These are phyloP conservation scores for Kandelia obovata DNA, from an alignment of 345 rosid species.

Conservation along the genomic window DNA sequence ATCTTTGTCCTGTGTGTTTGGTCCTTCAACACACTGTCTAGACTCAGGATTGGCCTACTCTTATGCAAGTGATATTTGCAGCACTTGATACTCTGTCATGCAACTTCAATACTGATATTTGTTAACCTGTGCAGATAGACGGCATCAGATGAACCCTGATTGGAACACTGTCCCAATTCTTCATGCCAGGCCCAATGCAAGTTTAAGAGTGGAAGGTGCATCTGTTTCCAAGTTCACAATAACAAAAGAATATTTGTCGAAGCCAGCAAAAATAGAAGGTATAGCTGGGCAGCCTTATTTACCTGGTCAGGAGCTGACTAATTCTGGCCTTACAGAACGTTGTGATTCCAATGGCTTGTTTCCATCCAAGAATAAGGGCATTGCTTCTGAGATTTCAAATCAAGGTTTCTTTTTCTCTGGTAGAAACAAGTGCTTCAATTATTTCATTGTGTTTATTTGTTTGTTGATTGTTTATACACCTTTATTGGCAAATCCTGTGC, in stretches of 20 bases:
- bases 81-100: slow-evolving; percentile 4
- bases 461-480: not conserved
- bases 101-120: slow-evolving; percentile 15
- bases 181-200: slow-evolving; percentile 38
- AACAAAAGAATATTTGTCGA: slow-evolving; percentile 39
- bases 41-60: not conserved
- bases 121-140: slow-evolving; percentile 53
- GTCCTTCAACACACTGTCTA: not conserved
- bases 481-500: not conserved
- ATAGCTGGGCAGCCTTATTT: slow-evolving; percentile 38
- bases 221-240: slow-evolving; percentile 42
- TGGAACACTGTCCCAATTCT: slow-evolving; percentile 48
- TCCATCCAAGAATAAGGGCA: slow-evolving; percentile 36
- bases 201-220: slow-evolving; percentile 43
- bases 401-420: slow-evolving; percentile 42
- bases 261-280: slow-evolving; percentile 43
- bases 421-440: not conserved
- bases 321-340: slow-evolving; percentile 21
- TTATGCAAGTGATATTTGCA: slow-evolving; percentile 1
- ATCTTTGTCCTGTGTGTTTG: not conserved
- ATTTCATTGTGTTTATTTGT: slow-evolving; percentile 1
- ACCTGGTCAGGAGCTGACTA: slow-evolving; percentile 32
- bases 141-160: slow-evolving; percentile 51
- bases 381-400: slow-evolving; percentile 34
- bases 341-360: slow-evolving; percentile 44